phyloP scores from a whole-genome alignment of 176 grass and related monocot genomes.

The Rhynchospora breviuscula region DNA sequence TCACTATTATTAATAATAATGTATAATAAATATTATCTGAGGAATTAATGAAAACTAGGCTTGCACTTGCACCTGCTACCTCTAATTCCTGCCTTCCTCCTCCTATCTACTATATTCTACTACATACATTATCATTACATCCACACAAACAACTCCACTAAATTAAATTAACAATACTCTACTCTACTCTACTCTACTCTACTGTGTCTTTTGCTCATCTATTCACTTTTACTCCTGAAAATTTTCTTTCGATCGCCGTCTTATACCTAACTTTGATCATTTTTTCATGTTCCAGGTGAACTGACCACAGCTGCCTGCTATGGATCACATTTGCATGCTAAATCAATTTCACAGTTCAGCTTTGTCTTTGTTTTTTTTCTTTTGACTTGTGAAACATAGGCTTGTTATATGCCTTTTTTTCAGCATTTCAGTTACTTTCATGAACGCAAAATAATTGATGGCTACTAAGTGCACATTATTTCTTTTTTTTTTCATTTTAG shows the following conservation, averaged over 20 bases:
- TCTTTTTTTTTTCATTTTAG: background rate
- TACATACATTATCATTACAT: no score
- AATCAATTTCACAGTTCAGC: conserved; percentile 15
- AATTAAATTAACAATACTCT: background rate
- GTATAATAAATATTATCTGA: no score
- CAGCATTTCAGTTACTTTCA: conserved; percentile 4
- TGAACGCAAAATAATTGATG: conserved; percentile 20
- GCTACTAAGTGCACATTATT: conserved; percentile 8
- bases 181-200: no score
- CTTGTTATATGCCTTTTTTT: background rate
- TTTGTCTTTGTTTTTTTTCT: background rate
- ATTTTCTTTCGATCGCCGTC: no score
- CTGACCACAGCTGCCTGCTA: background rate
- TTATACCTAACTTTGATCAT: background rate
- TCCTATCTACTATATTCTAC: no score
- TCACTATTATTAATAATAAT: no score
- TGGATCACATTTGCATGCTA: conserved; percentile 1
- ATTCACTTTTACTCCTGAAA: background rate
- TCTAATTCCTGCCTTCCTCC: no score
- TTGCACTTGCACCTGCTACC: no score
- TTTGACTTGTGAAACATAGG: background rate
- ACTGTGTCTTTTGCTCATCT: background rate
- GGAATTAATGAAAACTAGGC: no score
- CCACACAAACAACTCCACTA: no score
- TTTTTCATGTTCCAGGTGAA: conserved; percentile 13